A percentile compares a stretch with the other conserved stretches of the same genome.
Conservation (phyloP, 371 early-diverging fungal genomes). For the Mucor racemosus region DNA sequence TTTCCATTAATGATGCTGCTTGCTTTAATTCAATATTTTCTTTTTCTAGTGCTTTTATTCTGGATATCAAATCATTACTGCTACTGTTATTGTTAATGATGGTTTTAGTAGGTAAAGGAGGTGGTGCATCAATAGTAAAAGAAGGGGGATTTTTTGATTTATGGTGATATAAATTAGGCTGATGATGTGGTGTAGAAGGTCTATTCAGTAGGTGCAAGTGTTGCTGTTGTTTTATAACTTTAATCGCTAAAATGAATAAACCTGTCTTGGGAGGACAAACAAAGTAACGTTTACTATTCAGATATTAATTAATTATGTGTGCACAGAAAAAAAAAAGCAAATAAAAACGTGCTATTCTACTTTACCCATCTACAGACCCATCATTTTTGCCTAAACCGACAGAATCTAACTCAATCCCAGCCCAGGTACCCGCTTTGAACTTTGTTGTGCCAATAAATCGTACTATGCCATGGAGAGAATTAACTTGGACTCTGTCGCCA, state of each 20-base stretch:
- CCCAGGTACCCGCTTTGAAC: slow-evolving; percentile 77
- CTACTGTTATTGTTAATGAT: background rate
- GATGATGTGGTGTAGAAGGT: slow-evolving; percentile 25
- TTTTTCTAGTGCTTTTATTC: slow-evolving; percentile 19
- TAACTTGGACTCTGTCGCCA: slow-evolving; percentile 25
- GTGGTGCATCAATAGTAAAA: background rate
- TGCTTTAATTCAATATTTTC: slow-evolving; percentile 20
- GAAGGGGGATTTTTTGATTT: background rate
- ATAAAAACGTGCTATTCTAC: background rate
- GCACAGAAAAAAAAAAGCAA: background rate
- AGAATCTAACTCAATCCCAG: slow-evolving; percentile 75
- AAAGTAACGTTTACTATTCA: slow-evolving; percentile 32
- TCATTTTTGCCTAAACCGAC: slow-evolving; percentile 77
- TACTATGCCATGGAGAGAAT: slow-evolving; percentile 53
- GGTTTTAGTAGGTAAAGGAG: slow-evolving; percentile 15
- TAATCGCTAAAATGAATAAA: slow-evolving; percentile 23
- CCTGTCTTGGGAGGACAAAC: slow-evolving; percentile 34
- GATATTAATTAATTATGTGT: slow-evolving; percentile 4
- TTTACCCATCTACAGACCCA: slow-evolving; percentile 68
- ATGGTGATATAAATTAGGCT: background rate
- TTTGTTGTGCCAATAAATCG: slow-evolving; percentile 71
- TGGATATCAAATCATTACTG: slow-evolving; percentile 4
- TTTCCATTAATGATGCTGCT: background rate
- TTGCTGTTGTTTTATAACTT: slow-evolving; percentile 18
- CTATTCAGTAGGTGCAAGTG: slow-evolving; percentile 7